Percentiles rank a stretch among this genome's conserved stretches.
phyloP scores from a whole-genome alignment of 2,329 filamentous ascomycete genomes.

The Aspergillus candidus region DNA sequence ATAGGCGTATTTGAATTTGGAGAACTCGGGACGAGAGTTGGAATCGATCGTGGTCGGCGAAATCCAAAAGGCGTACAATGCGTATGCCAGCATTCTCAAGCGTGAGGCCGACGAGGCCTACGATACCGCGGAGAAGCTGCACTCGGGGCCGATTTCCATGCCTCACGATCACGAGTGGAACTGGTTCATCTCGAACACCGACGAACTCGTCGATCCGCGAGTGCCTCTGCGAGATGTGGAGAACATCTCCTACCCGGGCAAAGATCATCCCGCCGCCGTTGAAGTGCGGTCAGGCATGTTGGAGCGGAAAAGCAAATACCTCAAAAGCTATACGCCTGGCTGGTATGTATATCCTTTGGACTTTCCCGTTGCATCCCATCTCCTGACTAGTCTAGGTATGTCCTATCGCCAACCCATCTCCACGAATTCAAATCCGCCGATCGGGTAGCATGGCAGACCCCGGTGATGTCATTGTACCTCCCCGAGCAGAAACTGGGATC shows the following conservation, averaged over 20 bases:
- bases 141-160: conserved; percentile 81
- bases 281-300: conserved; percentile 87
- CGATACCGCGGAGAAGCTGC: conserved; percentile 70
- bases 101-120: conserved; percentile 81
- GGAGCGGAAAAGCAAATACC: conserved; percentile 96
- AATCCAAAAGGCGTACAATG: conserved; percentile 96
- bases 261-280: conserved; percentile 71
- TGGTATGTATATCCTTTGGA: conserved; percentile 56
- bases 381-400: conserved; percentile 59
- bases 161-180: conserved; percentile 91
- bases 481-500: conserved; percentile 93
- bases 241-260: conserved; percentile 86
- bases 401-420: conserved; percentile 89
- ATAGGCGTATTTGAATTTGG: conserved; percentile 88
- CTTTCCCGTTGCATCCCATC: background rate
- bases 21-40: conserved; percentile 87
- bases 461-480: conserved; percentile 93
- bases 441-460: conserved; percentile 71
- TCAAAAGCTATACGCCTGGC: conserved; percentile 94
- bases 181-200: conserved; percentile 70
- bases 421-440: conserved; percentile 99
- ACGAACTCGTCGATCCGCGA: conserved; percentile 80
- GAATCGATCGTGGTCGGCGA: conserved; percentile 96
- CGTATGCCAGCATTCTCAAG: conserved; percentile 84
- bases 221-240: conserved; percentile 71